A percentile compares a stretch with the other conserved stretches of the same genome.
phyloP scores from a whole-genome alignment of 208 protist species.

The Trypanosoma avium region DNA sequence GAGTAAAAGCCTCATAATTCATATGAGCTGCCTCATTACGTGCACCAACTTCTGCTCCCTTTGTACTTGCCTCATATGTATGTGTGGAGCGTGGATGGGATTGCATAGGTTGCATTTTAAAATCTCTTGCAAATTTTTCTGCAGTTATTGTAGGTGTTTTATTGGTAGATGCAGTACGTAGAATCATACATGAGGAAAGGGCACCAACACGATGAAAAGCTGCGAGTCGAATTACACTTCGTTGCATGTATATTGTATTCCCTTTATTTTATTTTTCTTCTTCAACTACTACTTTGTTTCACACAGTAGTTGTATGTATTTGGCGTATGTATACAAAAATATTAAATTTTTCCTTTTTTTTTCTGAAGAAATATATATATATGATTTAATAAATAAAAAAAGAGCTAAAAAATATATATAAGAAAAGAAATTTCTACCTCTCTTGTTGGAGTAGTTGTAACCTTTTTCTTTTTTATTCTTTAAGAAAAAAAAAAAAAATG shows the following conservation, averaged over 20 bases:
- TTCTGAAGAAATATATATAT: neutral
- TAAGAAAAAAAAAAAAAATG: neutral
- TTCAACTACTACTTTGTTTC: neutral
- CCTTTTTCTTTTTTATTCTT: no score
- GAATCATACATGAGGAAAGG: constrained; percentile 27
- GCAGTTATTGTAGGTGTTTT: neutral
- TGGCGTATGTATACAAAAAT: no score
- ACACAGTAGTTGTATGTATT: no score
- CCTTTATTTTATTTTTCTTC: neutral
- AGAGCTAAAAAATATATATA: constrained; percentile 2
- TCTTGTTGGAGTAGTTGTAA: no score
- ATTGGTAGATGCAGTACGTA: constrained; percentile 30
- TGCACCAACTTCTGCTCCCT: constrained; percentile 83
- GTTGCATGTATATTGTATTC: constrained; percentile 38
- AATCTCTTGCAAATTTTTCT: constrained; percentile 42
- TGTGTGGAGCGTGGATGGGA: constrained; percentile 59
- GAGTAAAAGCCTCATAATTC: constrained; percentile 73
- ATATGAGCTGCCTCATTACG: constrained; percentile 89
- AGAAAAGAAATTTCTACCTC: no score
- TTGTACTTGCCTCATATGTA: constrained; percentile 71
- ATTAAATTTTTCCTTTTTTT: neutral
- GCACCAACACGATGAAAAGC: constrained; percentile 25
- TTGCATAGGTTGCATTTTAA: constrained; percentile 67
- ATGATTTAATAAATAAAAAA: constrained; percentile 8
- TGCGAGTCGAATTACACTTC: constrained; percentile 38